Base-by-base conservation (phyloP, 2,329 filamentous ascomycete genomes). In the Chaetomium olivaceum region DNA sequence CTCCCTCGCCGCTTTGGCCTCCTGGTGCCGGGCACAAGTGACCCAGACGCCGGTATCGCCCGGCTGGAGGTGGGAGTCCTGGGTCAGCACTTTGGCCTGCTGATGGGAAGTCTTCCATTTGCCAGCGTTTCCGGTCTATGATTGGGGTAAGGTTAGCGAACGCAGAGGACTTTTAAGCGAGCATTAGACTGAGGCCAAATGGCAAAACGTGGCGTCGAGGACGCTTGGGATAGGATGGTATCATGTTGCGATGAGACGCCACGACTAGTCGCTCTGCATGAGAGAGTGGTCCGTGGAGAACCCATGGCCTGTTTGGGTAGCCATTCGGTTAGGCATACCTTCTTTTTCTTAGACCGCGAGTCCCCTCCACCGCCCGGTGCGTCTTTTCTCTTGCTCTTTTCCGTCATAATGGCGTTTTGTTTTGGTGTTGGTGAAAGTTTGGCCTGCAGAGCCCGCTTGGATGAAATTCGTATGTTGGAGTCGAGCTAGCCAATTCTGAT, bases 1-100 rank as follows among this genome's bases (percentile, higher is more conserved):
- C 74, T 94, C 91, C 58, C 82, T 80, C 2, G 90, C 83, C 16
- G 90, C 89, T 76, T 88, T 89, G 51, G 81, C 82, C 77, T 91
- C 90, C 79, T 90, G 89, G 69, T 86, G 86, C 74, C 89, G 85
- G 60, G 89, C 87, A 74, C 90, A 93, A 0, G 91, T 93, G 31
- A 89, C 88, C 90, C 90, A 94, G 65, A 94, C 87, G 5, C 91
- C 91, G 61, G 83, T 80, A 72, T 93, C 89, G 5, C 90, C 90
- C 5, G 89, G 80, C 71, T 91, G 85, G 57, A 93, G 77, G 14
- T 76, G 74, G 48, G 77, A 80, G 50, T 81, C 81, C 69, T 77
- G 77, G 67, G 77, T 75, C 59, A 78, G 75, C 23, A 79, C 70
- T 73, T 83, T 87, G 39, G 79, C 77, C 71, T 82, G 80, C 55